Evolutionary conservation across 192 early-diverging fungal species (phyloP), one percentile per base, ranked within the genome.

Genomic region (Backusella sp.): DNA sequence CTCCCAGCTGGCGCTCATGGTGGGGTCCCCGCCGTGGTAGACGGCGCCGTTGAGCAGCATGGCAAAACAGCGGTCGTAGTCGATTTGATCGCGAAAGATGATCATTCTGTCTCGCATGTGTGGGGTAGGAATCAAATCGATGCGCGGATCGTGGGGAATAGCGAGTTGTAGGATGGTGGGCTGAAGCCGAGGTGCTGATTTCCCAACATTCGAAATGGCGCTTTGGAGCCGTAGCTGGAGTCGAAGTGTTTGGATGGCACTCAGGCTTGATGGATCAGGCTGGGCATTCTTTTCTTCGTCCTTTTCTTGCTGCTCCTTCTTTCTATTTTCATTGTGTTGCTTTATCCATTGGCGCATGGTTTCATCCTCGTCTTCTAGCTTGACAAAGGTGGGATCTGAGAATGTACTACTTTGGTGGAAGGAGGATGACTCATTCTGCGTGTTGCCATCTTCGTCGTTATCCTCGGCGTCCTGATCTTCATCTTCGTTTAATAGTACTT

Each of bases 71-170:
- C 67, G 46, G 17, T 83, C 82, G 34, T 79, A 77, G 30, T 83
- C 76, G 34, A 80, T 72, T 17, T 70, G 68, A 65, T 79, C 78
- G 19, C 82, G 59, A 35, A 83, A 83, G 9, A 83, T 62, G 44
- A 83, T 83, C 82, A 83, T 79, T 70, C 82, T 76, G 36, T 83
- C 82, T 41, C 82, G 72, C 75, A 83, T 79, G 66, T 83, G 82
- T 14, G 76, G 68, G 17, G 78, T 79, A 3, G 82, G 78, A 36
- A 83, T 75, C 26, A 79, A 56, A n/a, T 83, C 82, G 37, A 83
- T 83, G 14, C 82, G 76, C 34, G 82, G 79, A 62, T 83, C 82
- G 21, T 83, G 82, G 3, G 82, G 82, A 68, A 83, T 80, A 5
- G 78, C 76, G 8, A 83, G 44, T 30, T 81, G 80, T 1, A 81